Percentiles rank a stretch among this genome's conserved stretches.
Conservation (phyloP, 306 rosid genomes). For the Cicer chorassanicum region DNA sequence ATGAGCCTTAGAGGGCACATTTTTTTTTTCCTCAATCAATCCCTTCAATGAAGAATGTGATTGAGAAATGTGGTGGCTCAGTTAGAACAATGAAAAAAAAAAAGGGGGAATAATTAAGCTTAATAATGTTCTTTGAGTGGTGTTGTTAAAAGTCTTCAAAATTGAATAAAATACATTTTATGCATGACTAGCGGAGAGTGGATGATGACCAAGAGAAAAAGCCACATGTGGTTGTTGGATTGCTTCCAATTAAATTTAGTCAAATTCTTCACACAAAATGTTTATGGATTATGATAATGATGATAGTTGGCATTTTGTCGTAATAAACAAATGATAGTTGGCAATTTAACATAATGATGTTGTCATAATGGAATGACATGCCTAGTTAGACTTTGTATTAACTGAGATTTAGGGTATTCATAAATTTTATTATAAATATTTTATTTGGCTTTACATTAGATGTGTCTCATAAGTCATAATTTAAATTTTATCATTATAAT, state of each 20-base stretch:
- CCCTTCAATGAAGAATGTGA: constrained; percentile 23
- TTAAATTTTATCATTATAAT: no score
- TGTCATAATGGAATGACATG: no score
- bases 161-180: background rate
- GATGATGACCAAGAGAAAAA: background rate
- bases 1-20: constrained; percentile 92
- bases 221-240: constrained; percentile 32
- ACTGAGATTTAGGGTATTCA: no score
- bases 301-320: background rate
- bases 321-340: no score
- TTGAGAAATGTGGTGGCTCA: constrained; percentile 5
- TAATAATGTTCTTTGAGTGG: constrained; percentile 7
- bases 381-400: no score
- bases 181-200: background rate
- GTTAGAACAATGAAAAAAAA: background rate
- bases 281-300: constrained; percentile 1
- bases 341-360: no score
- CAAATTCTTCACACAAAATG: constrained; percentile 5
- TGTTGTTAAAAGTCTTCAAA: background rate
- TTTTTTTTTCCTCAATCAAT: constrained; percentile 2
- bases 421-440: no score
- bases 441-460: no score
- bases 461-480: no score
- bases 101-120: background rate
- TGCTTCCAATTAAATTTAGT: constrained; percentile 17